Percentiles rank a stretch among this genome's conserved stretches.
Evolutionary conservation across 345 rosid species (phyloP).

Genomic region (Eucalyptus urophylla): DNA sequence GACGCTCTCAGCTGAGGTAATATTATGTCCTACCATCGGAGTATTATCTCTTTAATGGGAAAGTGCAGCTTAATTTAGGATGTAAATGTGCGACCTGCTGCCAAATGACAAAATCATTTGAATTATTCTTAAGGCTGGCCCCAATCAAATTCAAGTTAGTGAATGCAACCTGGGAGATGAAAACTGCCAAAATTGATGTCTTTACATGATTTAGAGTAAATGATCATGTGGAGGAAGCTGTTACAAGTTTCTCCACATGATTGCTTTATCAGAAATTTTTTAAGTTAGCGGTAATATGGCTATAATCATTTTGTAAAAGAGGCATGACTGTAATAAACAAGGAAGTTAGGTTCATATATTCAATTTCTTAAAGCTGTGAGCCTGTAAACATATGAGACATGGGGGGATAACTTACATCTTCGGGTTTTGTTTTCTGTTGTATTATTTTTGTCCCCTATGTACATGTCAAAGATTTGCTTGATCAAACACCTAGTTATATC

Average conservation of each 20-base stretch:
- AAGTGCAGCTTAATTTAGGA: not conserved
- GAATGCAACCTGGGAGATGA: not conserved
- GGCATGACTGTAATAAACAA: not conserved
- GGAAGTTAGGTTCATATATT: not conserved
- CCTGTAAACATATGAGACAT: not conserved
- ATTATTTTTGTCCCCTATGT: not conserved
- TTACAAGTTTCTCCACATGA: not conserved
- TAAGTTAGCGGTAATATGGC: not conserved
- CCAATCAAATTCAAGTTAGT: not conserved
- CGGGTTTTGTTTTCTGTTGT: not conserved
- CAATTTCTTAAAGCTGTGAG: not conserved
- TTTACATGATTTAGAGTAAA: not conserved
- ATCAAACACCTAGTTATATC: not conserved
- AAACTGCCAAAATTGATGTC: not conserved
- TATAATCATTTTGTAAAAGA: not conserved
- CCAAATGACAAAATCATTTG: not conserved
- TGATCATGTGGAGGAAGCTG: not conserved
- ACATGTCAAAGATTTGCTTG: not conserved
- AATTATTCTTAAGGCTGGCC: not conserved
- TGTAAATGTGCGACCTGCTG: not conserved
- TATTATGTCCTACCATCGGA: not conserved
- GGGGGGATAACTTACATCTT: not conserved
- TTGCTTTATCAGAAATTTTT: not conserved
- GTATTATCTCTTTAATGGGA: not conserved
- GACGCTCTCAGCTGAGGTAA: constrained; percentile 90